Base-by-base conservation (phyloP, 2,329 filamentous ascomycete genomes). In the Scleromitrula shiraiana region DNA sequence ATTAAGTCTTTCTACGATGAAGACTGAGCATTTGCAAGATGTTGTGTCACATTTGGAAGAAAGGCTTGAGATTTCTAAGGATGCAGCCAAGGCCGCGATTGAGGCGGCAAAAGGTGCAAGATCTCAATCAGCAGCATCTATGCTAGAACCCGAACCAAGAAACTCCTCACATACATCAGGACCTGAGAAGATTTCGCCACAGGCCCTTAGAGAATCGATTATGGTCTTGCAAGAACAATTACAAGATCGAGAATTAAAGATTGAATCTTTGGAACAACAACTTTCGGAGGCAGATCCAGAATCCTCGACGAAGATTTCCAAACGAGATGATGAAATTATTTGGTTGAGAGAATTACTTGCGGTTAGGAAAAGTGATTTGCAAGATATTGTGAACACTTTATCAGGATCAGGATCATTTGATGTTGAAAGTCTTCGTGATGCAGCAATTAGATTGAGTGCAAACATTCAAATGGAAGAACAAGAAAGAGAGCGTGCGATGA, bases 401-500 rank as follows among this genome's bases (percentile, higher is more conserved):
- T 83, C 84, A 2, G 75, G n/a, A n/a, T n/a, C 82, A 53, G 83
- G 89, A 4, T 72, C 75, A 22, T 93, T 87, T 63, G 83, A 97
- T 65, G 79, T 80, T 49, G 80, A 88, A 53, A 76, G 78, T 5
- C 85, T 96, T 54, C 87, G 86, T 59, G 90, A 97, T 63, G 89
- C 90, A 5, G 87, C 88, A 29, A 97, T 97, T 58, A 84, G 93
- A 45, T 82, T 98, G 52, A 88, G 88, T 64, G 88, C 93, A 12
- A 96, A 95, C 61, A 74, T 98, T 29, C 88, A 97, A 64, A 98
- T 98, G 93, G 91, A 98, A 66, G 87, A 94, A 64, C 88, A 95
- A 64, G 90, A 96, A 68, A 87, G 88, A 43, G 91, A 97, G 66
- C 79, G 93, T 51, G 83, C 88, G 1, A 77, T 87, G 68, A 82